A percentile compares a stretch with the other conserved stretches of the same genome.
Evolutionary conservation across 768 basidiomycete species (phyloP).

Genomic region (Lentinula detonsa): DNA sequence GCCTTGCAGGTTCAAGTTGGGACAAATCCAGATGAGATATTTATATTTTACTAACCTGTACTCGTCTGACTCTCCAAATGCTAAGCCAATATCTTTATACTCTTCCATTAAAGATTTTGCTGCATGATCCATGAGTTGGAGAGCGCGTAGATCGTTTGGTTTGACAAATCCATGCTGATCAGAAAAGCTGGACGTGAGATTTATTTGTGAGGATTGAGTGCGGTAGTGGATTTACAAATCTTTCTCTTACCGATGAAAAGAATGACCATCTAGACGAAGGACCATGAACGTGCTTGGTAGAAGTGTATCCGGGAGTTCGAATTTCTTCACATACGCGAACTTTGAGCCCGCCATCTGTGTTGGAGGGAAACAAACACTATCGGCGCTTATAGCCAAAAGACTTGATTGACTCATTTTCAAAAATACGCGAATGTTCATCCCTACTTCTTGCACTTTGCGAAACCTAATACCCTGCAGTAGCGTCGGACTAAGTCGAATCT

Average conservation of each 20-base stretch:
- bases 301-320: conserved; percentile 83
- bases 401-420: too few species aligned
- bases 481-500: too few species aligned
- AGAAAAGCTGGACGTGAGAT: conserved; percentile 56
- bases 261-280: conserved; percentile 86
- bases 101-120: conserved; percentile 78
- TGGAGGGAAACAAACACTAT: neutral
- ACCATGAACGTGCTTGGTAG: conserved; percentile 82
- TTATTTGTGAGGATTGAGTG: too few species aligned
- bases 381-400: too few species aligned
- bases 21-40: neutral
- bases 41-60: conserved; percentile 57
- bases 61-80: conserved; percentile 96
- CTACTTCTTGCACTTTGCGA: neutral
- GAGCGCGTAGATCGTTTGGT: conserved; percentile 86
- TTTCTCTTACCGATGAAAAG: conserved; percentile 74
- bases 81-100: conserved; percentile 79
- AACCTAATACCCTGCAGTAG: too few species aligned
- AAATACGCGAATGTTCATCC: too few species aligned
- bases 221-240: neutral
- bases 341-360: conserved; percentile 82
- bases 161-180: conserved; percentile 79
- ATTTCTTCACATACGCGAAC: conserved; percentile 85
- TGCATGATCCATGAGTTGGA: conserved; percentile 89
- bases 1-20: neutral